Conservation (phyloP, 805 yeast species). For the Teunomyces tritomae region DNA sequence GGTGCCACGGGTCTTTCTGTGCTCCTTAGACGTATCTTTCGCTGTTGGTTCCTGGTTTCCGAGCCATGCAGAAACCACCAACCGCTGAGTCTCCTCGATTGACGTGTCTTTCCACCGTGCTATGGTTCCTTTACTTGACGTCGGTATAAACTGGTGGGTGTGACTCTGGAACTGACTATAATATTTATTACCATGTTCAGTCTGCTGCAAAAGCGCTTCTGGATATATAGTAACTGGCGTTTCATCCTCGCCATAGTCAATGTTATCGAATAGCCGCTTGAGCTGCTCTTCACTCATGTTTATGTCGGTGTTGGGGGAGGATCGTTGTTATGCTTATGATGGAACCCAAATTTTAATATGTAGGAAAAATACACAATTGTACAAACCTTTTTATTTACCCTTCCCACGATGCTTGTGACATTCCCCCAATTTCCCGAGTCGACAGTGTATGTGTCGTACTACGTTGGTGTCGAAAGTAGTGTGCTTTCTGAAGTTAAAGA, state of each 20-base stretch:
- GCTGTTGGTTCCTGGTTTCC: slow-evolving; percentile 11
- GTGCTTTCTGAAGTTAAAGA: slow-evolving; percentile 40
- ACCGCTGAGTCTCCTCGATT: slow-evolving; percentile 19
- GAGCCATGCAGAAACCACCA: slow-evolving; percentile 24
- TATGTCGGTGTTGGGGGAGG: not conserved
- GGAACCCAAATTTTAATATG: not conserved
- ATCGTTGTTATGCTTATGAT: not conserved
- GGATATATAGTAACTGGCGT: slow-evolving; percentile 22
- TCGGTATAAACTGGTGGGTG: slow-evolving; percentile 30
- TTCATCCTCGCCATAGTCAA: not conserved
- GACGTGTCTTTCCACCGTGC: slow-evolving; percentile 33
- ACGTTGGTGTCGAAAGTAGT: slow-evolving; percentile 42
- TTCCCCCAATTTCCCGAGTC: slow-evolving; percentile 49
- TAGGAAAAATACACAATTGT: not conserved
- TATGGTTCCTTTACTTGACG: slow-evolving; percentile 8
- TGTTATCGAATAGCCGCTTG: not conserved
- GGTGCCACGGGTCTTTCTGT: slow-evolving; percentile 8
- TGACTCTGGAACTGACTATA: slow-evolving; percentile 33
- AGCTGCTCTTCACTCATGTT: slow-evolving; percentile 1
- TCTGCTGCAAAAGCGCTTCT: slow-evolving; percentile 32
- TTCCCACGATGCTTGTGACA: slow-evolving; percentile 4
- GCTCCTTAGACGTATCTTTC: slow-evolving; percentile 1
- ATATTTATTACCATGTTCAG: slow-evolving; percentile 27
- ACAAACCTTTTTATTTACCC: not conserved
- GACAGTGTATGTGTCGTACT: slow-evolving; percentile 41